phyloP scores from a whole-genome alignment of 345 rosid species.

The Anastatica hierochuntica region DNA sequence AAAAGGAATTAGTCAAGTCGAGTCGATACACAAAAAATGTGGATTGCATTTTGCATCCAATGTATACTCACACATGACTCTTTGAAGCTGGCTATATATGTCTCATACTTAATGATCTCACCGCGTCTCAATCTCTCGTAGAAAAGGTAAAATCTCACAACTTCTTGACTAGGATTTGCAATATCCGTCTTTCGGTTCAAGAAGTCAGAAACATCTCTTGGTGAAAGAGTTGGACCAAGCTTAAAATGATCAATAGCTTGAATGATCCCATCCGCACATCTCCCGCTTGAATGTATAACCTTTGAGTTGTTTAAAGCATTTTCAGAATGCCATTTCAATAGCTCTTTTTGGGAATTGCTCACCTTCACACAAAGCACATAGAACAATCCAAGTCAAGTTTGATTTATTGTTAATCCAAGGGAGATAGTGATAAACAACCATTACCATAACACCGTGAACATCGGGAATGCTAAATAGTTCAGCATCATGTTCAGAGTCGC shows the following conservation, averaged over 20 bases:
- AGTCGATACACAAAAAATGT: too few species aligned
- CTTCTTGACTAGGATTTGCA: slow-evolving; percentile 41
- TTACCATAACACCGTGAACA: slow-evolving; percentile 94
- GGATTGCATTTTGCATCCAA: neutral
- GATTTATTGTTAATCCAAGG: too few species aligned
- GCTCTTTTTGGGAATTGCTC: slow-evolving; percentile 95
- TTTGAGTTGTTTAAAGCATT: slow-evolving; percentile 76
- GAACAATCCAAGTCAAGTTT: too few species aligned
- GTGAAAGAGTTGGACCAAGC: slow-evolving; percentile 79
- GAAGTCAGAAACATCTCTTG: slow-evolving; percentile 65
- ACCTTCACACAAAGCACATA: slow-evolving; percentile 40
- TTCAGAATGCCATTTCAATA: slow-evolving; percentile 81
- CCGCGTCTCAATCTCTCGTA: slow-evolving; percentile 92
- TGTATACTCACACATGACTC: slow-evolving; percentile 55
- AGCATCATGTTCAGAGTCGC: slow-evolving; percentile 98
- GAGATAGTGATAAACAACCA: too few species aligned
- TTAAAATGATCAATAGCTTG: slow-evolving; percentile 85
- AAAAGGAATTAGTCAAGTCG: neutral
- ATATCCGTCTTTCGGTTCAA: slow-evolving; percentile 23
- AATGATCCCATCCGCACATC: slow-evolving; percentile 88
- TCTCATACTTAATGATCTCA: slow-evolving; percentile 64
- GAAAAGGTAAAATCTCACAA: slow-evolving; percentile 63
- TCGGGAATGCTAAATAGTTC: slow-evolving; percentile 88
- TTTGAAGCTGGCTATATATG: slow-evolving; percentile 49
- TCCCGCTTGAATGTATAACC: slow-evolving; percentile 70